phyloP scores from a whole-genome alignment of 148 eudicot genomes.

The Rhododendron mucronatum region DNA sequence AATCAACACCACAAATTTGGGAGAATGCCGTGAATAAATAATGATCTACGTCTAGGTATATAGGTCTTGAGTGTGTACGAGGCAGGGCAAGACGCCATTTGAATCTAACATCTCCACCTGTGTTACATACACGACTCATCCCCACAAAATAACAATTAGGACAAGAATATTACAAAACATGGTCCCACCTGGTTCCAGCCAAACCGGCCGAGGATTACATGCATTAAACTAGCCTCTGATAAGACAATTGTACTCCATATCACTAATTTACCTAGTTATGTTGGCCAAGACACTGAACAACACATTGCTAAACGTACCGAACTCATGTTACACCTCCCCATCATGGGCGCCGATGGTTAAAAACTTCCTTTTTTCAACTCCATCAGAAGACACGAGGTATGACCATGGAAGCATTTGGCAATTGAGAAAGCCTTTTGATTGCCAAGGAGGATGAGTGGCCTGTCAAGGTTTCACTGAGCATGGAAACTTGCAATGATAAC shows the following conservation, averaged over 20 bases:
- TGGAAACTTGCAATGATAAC: background rate
- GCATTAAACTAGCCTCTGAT: background rate
- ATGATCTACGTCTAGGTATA: background rate
- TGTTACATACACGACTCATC: background rate
- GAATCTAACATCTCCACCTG: background rate
- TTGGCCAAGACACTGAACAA: background rate
- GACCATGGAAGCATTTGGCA: background rate
- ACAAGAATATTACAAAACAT: background rate
- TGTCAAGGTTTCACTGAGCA: background rate
- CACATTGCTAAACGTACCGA: background rate
- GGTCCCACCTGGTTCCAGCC: background rate
- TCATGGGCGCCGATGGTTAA: background rate
- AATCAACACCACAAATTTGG: background rate
- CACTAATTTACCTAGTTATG: background rate
- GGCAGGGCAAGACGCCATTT: background rate
- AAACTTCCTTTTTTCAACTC: background rate
- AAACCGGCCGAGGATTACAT: background rate
- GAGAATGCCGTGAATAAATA: background rate
- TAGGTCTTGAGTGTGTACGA: background rate
- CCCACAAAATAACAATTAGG: background rate
- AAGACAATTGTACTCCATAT: background rate
- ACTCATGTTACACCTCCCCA: background rate
- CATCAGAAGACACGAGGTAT: background rate
- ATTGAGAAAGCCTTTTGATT: background rate
- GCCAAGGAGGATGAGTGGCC: background rate